Evolutionary conservation across 345 rosid species (phyloP), one percentile per base, ranked within the genome.

Genomic region (Cardamine occulta): DNA sequence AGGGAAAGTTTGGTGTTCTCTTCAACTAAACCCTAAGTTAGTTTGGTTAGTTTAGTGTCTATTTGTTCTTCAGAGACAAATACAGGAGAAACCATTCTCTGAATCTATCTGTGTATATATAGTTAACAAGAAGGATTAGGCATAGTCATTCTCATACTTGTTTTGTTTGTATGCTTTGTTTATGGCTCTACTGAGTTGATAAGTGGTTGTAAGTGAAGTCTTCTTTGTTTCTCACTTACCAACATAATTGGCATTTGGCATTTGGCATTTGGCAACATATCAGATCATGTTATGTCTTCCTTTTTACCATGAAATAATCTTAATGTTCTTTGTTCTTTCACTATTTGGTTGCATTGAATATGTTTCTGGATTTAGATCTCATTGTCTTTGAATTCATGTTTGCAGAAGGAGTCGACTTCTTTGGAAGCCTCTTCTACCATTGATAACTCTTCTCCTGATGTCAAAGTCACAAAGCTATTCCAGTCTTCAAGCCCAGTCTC

Each of bases 401-500:
- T 81, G 63, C 82, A 82, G 51, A 79, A 74, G 58, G 80, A 42
- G 44, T 82, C 78, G 13, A 67, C 81, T 53, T 59, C 73, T 68
- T 70, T 66, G 9, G 85, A 83, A 67, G 75, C 84, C 57, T 77
- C 85, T 37, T 83, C 86, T 13, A 51, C 78, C 66, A 54, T 82
- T 68, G 79, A 75, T 21, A 70, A 35, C 70, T 66, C 69, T 42
- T 47, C 83, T 56, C 73, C 65, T 45, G 81, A 79, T 40, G 75
- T 73, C 81, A 87, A 86, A 82, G 84, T 77, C 74, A 72, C 81
- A 13, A 75, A 31, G 52, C 78, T 35, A 15, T 86, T 86, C 21
- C 87, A 75, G 70, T 82, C 90, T 68, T 81, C 87, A 66, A 88
- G 91, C 75, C 91, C 95, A 12, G 85, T 85, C 60, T 91, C 97